Conservation (phyloP, 768 basidiomycete genomes). For the Strobilomyces confusus region DNA sequence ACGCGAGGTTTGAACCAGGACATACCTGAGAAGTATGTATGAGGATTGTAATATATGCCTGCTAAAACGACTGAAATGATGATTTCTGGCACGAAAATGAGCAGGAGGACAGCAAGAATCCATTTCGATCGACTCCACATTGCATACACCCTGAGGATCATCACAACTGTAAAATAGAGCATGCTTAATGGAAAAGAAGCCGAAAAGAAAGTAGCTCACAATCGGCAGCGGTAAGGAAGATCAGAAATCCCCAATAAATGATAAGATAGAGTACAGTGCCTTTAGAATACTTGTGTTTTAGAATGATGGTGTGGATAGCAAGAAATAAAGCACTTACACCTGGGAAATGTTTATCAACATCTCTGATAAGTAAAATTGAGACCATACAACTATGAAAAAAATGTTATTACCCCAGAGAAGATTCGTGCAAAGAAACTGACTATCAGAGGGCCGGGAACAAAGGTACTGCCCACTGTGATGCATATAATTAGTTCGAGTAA, state of each 20-base stretch:
- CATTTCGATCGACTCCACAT: background rate
- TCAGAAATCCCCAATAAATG: background rate
- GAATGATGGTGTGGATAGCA: background rate
- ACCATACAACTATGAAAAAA: background rate
- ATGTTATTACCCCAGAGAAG: background rate
- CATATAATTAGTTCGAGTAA: background rate
- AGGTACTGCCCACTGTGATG: background rate
- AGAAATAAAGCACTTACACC: conserved; percentile 6
- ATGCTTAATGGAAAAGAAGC: background rate
- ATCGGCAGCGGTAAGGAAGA: background rate
- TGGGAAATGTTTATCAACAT: background rate
- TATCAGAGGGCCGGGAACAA: background rate
- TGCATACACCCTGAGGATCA: conserved; percentile 3
- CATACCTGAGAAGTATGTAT: background rate
- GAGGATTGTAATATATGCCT: background rate
- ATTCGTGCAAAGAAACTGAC: background rate
- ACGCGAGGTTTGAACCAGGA: background rate
- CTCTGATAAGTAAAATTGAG: background rate
- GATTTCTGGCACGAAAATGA: background rate
- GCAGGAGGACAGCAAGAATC: background rate
- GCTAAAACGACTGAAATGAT: background rate
- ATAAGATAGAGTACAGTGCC: background rate
- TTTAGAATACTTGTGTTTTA: background rate
- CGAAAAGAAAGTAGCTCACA: background rate
- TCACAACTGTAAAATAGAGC: background rate